phyloP scores from a whole-genome alignment of 2,329 filamentous ascomycete genomes.

The Fusarium acutatum region DNA sequence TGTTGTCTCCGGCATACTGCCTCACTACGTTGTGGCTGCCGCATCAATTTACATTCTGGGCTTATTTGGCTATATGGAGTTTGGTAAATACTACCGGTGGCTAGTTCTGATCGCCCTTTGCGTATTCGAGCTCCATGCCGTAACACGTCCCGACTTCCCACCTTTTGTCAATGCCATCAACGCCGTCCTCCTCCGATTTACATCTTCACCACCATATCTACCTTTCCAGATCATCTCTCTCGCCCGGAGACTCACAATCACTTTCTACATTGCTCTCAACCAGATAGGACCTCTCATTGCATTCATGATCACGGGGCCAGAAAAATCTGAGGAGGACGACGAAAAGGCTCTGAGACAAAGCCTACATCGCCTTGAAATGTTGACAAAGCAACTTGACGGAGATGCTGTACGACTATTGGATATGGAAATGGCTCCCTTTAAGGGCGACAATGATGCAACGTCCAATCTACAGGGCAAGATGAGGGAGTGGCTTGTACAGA shows the following conservation, averaged over 20 bases:
- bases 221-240: constrained; percentile 86
- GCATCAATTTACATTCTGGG: constrained; percentile 68
- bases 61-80: constrained; percentile 72
- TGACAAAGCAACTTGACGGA: constrained; percentile 68
- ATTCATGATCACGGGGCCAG: constrained; percentile 42
- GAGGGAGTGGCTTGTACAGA: constrained; percentile 88
- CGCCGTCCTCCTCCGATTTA: constrained; percentile 50
- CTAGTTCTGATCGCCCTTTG: constrained; percentile 62
- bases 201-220: constrained; percentile 69
- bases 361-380: constrained; percentile 71
- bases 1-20: constrained; percentile 62
- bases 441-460: constrained; percentile 72
- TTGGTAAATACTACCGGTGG: constrained; percentile 73
- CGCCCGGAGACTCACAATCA: constrained; percentile 78
- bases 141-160: constrained; percentile 64
- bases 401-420: constrained; percentile 77
- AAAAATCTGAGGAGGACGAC: constrained; percentile 46
- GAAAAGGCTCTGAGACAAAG: constrained; percentile 66
- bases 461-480: constrained; percentile 71
- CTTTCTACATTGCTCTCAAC: constrained; percentile 82
- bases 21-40: constrained; percentile 69
- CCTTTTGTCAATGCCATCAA: constrained; percentile 57
- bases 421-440: constrained; percentile 83
- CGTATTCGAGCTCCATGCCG: constrained; percentile 64
- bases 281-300: constrained; percentile 78